phyloP scores from a whole-genome alignment of 2,329 filamentous ascomycete species.

The Cladosporium sp. region DNA sequence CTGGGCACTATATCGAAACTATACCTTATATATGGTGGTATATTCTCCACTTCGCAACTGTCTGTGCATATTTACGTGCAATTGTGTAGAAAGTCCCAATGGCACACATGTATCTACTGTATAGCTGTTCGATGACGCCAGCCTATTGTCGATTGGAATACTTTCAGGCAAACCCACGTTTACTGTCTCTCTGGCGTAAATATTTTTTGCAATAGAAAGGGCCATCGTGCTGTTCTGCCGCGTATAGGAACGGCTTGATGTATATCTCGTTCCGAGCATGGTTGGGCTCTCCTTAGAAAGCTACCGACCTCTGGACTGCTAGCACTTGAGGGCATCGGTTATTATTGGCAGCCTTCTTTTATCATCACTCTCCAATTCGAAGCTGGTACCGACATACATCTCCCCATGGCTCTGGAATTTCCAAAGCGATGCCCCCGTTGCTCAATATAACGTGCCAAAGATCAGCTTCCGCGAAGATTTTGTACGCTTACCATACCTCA shows the following conservation, averaged over 20 bases:
- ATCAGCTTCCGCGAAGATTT: background rate
- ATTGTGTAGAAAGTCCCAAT: background rate
- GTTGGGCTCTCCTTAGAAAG: background rate
- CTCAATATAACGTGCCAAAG: background rate
- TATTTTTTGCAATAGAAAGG: background rate
- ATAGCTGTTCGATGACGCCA: background rate
- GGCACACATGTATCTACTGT: background rate
- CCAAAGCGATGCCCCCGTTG: background rate
- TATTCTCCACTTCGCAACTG: background rate
- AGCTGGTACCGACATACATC: background rate
- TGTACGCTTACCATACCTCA: background rate
- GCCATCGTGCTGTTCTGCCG: background rate
- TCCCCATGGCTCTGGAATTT: background rate
- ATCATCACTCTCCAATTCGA: too few relatives aligned
- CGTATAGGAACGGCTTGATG: background rate
- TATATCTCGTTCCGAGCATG: background rate
- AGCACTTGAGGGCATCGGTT: background rate
- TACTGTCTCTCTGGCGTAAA: background rate
- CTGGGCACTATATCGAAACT: background rate
- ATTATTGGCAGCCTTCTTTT: too few relatives aligned
- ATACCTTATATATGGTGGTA: background rate
- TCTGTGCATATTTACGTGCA: background rate
- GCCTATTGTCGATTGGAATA: background rate
- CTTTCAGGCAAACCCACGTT: background rate
- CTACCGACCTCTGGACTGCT: background rate